These are phyloP conservation scores for Suillus americanus DNA, from an alignment of 768 basidiomycete species.

Conservation along the genomic window DNA sequence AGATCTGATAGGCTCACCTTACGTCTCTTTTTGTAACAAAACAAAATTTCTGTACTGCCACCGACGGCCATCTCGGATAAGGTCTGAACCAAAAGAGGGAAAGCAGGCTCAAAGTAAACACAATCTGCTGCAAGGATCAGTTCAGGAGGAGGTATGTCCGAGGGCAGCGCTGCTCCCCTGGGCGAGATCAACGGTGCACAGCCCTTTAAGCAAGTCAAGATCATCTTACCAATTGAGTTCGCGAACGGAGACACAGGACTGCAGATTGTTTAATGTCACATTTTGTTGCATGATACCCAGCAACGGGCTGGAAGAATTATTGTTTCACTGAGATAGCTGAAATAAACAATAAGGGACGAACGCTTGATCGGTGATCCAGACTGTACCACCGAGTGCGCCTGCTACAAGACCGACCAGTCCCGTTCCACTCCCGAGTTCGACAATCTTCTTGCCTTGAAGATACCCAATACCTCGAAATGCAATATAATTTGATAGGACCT, in stretches of 20 bases:
- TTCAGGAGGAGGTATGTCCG: constrained; percentile 49
- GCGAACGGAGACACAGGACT: constrained; percentile 49
- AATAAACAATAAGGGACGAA: constrained; percentile 43
- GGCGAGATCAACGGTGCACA: constrained; percentile 10
- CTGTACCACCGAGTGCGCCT: constrained; percentile 62
- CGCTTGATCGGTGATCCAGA: constrained; percentile 91
- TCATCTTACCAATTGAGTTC: constrained; percentile 74
- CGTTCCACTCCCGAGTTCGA: constrained; percentile 91
- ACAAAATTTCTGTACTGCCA: constrained; percentile 65
- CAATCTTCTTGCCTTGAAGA: constrained; percentile 54
- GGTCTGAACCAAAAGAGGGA: constrained; percentile 82
- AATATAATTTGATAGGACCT: constrained; percentile 83
- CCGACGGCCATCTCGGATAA: constrained; percentile 59
- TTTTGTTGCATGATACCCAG: constrained; percentile 80
- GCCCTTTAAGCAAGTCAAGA: constrained; percentile 5
- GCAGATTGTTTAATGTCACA: constrained; percentile 62
- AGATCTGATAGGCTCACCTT: constrained; percentile 53
- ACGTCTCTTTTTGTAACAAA: constrained; percentile 93
- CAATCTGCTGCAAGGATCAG: constrained; percentile 90
- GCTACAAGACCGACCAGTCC: constrained; percentile 90
- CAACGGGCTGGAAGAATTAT: constrained; percentile 53
- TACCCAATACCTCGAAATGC: constrained; percentile 49
- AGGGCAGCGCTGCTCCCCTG: constrained; percentile 68
- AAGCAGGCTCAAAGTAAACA: constrained; percentile 93
- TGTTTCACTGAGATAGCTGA: constrained; percentile 11